Evolutionary conservation across 23 red algal genomes (phyloP), one percentile per base, ranked within the genome.

Genomic region (Rhodosorus marinus): DNA sequence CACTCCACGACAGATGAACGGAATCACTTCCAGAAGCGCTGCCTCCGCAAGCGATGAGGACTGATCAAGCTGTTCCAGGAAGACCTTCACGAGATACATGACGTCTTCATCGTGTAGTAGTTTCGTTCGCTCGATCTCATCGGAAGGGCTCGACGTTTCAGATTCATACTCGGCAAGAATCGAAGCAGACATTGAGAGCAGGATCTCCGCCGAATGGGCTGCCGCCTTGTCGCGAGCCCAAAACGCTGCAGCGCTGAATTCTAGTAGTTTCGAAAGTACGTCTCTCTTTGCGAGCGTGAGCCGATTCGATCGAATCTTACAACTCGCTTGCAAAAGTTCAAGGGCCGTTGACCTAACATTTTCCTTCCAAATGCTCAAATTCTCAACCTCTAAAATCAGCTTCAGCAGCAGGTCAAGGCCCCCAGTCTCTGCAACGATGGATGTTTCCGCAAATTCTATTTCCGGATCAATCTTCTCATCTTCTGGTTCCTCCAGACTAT

Each of bases 221-320:
- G 38, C 38, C 11, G 54, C 77, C 9, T 57, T 58, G 27, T 63
- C 57, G 4, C 60, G 59, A 5, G 69, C 47, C 43, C 63, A 66
- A 22, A 82, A 69, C 48, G 77, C 77, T 40, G 57, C 47, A 41
- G 77, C 65, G 19, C 66, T 67, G 52, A 66, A 82, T 51, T 82
- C 66, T 19, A 82, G 50, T 31, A 82, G 63, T 6, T 49, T 71
- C 14, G 59, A 64, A 23, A 82, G 51, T 27, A 62, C 66, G 31
- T 69, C 49, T 4, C 62, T 70, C 27, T 59, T 66, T 19, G 64
- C 77, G 7, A 82, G 58, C 42, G 58, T 51, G 6, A 59, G 51
- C 24, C 77, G 45, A 29, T 67, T 69, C 24, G 52, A 28, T 14
- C 65, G n/a, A 19, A 72, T 59, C 42, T 63, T 57, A 61, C 77